Percentiles rank a stretch among this genome's conserved stretches.
These are phyloP conservation scores for Alternaria atra DNA, from an alignment of 2,329 filamentous ascomycete genomes.

Conservation along the genomic window DNA sequence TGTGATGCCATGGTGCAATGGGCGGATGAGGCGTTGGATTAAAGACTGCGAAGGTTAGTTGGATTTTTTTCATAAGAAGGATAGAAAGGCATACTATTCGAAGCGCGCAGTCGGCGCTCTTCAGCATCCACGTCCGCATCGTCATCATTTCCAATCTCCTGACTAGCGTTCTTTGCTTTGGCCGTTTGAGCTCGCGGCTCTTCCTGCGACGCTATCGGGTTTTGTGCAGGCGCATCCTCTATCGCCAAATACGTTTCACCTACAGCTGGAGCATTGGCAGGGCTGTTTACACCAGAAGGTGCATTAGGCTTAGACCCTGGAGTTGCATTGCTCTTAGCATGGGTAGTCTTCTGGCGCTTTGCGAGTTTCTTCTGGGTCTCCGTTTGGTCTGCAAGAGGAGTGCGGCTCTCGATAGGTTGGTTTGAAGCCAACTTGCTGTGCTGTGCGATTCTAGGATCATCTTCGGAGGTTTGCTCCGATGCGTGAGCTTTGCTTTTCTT, in stretches of 20 bases:
- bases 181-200: neutral
- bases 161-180: neutral
- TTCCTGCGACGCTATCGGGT: neutral
- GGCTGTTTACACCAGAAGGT: no score
- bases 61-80: neutral
- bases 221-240: neutral
- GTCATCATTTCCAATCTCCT: neutral
- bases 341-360: neutral
- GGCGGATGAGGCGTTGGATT: neutral
- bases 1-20: neutral
- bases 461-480: neutral
- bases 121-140: neutral
- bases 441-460: neutral
- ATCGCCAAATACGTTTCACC: neutral
- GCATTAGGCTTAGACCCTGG: neutral
- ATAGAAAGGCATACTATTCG: no score
- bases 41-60: neutral
- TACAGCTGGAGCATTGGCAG: neutral
- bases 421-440: neutral
- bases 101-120: neutral
- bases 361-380: neutral
- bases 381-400: neutral
- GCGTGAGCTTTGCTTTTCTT: neutral
- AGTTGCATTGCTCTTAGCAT: neutral
- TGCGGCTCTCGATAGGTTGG: neutral